Base-by-base conservation (phyloP, 1,139 yeast species). In the Pichia sp. region DNA sequence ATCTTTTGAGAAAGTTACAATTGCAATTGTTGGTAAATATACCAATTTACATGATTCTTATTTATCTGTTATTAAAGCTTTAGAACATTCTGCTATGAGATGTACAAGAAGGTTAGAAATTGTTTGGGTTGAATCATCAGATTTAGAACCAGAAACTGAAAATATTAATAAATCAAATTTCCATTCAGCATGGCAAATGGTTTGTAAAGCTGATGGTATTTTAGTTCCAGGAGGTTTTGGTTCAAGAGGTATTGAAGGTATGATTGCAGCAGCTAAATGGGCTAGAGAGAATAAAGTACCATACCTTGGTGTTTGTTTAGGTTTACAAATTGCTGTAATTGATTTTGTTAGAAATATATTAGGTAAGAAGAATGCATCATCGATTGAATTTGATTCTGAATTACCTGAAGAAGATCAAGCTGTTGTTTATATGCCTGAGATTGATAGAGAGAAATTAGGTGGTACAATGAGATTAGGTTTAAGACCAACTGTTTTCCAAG, bases 171-270 rank as follows among this genome's bases (percentile, higher is more conserved):
- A 88, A 66, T 77, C 82, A 43, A 76, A 77, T 55, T 89, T 84
- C 69, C 96, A 91, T 64, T 81, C 83, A 61, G 96, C 97, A 43
- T 93, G 98, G 99, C 93, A 86, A 58, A 71, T 74, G 53, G 80
- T 93, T 52, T 86, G 96, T 62, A 79, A 84, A 56, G 96, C 98
- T 20, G 96, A 93, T 63, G 98, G 98, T 64, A 84, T 93, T 51
- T 74, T 93, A 49, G 96, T 93, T 44, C 98, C 99, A 32, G 99
- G 99, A 59, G 99, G 99, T 2, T 93, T 93, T 60, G 99, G 99
- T 48, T 68, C 79, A 41, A 82, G 98, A 65, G 99, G 99, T 66
- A 86, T 88, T 48, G 97, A 91, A 68, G 98, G 98, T 58, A 93
- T 93, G 99, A 71, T 93, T 62, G 71, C 88, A 28, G 98, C 97